Base-by-base conservation (phyloP, 225 moss, liverwort and hornwort genomes). In the Ulota crispa region DNA sequence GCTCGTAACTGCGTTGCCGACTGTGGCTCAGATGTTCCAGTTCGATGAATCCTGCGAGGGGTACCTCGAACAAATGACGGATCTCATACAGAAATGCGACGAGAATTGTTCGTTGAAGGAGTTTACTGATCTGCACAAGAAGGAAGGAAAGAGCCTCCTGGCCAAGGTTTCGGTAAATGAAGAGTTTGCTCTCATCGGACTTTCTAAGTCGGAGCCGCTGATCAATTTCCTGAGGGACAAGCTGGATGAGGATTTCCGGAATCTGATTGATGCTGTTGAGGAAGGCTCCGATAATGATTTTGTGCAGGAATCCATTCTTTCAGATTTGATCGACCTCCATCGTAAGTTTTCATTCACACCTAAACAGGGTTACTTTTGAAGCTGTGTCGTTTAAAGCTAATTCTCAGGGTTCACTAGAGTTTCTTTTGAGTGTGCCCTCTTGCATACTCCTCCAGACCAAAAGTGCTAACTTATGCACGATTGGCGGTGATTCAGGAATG, bases 281-380 rank as follows among this genome's bases (percentile, higher is more conserved):
- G 91, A 89, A 78, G 87, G 89, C 15, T 87, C 89, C n/a, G 91
- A 91, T 26, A 86, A 89, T 64, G 87, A 87, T 81, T 89, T 91
- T 75, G 89, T 91, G 47, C 89, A 91, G 81, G 87, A 89, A 61
- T 86, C 89, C 45, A 89, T 85, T 62, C 77, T 91, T 54, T 91
- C 91, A 56, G 91, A 91, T 81, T 83, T 91, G 55, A 89, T 91
- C 47, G 90, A 90, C 64, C 88, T 90, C 64, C 88, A 90, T 86
- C 83, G 90, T 90, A 86, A 85, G 90, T 71, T 47, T 47, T 47
- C 47, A 15, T 47, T 47, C 15, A 47, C 15, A 47, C 47, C 47
- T 47, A 16, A 47, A 47, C 47, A 47, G 37, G 9, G 37, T 72
- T 78, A 16, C 47, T 72, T 37, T 16, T 73, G 73, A 23, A 64